Conservation (phyloP, 192 early-diverging fungal species). For the Jimgerdemannia lactiflua region DNA sequence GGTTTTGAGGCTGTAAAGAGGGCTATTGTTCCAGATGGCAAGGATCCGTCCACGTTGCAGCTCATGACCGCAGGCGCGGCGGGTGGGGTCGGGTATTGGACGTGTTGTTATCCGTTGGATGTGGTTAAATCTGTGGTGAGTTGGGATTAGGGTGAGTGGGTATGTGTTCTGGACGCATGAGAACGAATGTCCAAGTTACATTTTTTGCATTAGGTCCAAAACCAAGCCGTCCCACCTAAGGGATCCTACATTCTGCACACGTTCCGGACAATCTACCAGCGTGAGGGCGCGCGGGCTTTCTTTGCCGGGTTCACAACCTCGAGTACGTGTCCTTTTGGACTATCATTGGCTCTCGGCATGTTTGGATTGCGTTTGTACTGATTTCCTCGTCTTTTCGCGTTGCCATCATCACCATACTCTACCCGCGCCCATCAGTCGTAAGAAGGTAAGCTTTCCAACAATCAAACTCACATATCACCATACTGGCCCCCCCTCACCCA, state of each 20-base stretch:
- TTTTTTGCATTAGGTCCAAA: slow-evolving; percentile 47
- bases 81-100: slow-evolving; percentile 82
- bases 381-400: neutral
- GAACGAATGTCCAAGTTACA: neutral
- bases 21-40: slow-evolving; percentile 41
- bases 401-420: neutral
- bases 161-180: neutral
- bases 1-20: slow-evolving; percentile 84
- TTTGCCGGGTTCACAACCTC: slow-evolving; percentile 66
- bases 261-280: slow-evolving; percentile 47
- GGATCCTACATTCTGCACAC: slow-evolving; percentile 60
- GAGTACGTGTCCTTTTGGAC: neutral
- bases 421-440: slow-evolving; percentile 8
- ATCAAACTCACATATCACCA: slow-evolving; percentile 16
- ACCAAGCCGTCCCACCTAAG: slow-evolving; percentile 53
- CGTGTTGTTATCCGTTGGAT: slow-evolving; percentile 81
- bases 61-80: slow-evolving; percentile 80
- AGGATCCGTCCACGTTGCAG: slow-evolving; percentile 49
- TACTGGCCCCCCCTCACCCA: too few relatives aligned
- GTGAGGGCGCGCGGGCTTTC: slow-evolving; percentile 58
- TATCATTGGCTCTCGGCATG: neutral
- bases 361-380: neutral
- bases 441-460: slow-evolving; percentile 30
- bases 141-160: neutral
- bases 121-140: slow-evolving; percentile 74